Evolutionary conservation across 805 yeast species (phyloP).

Genomic region (Ogataea sp.): DNA sequence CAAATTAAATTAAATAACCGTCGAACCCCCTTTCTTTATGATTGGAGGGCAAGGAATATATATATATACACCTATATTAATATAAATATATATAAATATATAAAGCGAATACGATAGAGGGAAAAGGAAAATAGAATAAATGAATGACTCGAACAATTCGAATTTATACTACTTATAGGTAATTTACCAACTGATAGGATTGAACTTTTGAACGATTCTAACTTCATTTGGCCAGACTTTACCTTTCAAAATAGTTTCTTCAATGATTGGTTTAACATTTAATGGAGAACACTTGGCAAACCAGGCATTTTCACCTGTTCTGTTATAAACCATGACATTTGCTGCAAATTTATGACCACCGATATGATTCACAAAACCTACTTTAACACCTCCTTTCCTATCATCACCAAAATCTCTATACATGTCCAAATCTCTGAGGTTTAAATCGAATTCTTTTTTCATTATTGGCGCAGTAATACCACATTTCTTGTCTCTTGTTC

Average conservation of each 20-base stretch:
- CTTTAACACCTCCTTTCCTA: constrained; percentile 66
- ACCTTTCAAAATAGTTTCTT: constrained; percentile 63
- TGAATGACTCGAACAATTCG: too few relatives aligned
- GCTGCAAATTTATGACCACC: constrained; percentile 97
- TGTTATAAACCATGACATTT: constrained; percentile 70
- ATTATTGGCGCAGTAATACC: constrained; percentile 90
- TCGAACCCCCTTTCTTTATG: too few relatives aligned
- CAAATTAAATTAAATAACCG: not conserved
- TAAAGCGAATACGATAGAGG: not conserved
- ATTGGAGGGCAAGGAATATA: too few relatives aligned
- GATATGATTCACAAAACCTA: constrained; percentile 72
- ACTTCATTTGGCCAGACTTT: constrained; percentile 65
- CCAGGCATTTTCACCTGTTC: constrained; percentile 77
- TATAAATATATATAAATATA: not conserved
- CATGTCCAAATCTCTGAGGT: constrained; percentile 62
- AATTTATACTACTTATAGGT: too few relatives aligned
- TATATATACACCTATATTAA: not conserved
- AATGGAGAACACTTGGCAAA: constrained; percentile 77
- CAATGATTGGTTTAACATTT: constrained; percentile 65
- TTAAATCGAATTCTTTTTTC: constrained; percentile 68
- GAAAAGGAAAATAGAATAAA: too few relatives aligned
- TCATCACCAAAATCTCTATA: constrained; percentile 72
- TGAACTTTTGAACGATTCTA: constrained; percentile 49
- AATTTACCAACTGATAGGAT: constrained; percentile 49
- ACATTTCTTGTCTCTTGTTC: constrained; percentile 86